phyloP scores from a whole-genome alignment of 106 monocot genomes.

The Iris macrosiphon region DNA sequence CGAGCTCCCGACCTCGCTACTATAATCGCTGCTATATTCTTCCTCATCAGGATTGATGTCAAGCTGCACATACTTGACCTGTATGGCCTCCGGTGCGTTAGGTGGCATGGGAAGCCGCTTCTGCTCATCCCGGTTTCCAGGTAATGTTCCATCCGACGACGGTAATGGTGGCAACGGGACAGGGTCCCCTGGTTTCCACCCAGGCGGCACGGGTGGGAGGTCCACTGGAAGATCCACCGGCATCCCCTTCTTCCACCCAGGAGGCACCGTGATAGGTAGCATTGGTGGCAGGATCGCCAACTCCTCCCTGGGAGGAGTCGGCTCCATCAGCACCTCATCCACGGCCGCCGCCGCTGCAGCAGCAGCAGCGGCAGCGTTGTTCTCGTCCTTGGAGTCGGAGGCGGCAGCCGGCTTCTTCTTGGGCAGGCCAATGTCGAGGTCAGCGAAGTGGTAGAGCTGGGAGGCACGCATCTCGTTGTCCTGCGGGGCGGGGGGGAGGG shows the following conservation, averaged over 20 bases:
- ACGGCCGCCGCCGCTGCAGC: too few species aligned
- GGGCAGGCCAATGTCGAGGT: conserved; percentile 66
- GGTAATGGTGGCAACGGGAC: conserved; percentile 56
- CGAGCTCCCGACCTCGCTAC: conserved; percentile 89
- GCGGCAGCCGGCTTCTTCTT: conserved; percentile 10
- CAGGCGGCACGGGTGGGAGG: conserved; percentile 62
- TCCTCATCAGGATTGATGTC: conserved; percentile 78
- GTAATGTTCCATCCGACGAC: conserved; percentile 33
- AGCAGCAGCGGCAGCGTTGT: too few species aligned
- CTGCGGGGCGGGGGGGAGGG: conserved; percentile 91
- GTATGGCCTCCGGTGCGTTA: conserved; percentile 53
- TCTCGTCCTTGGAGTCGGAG: conserved; percentile 38
- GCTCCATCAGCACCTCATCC: conserved; percentile 38
- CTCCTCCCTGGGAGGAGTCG: conserved; percentile 57
- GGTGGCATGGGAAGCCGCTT: conserved; percentile 10
- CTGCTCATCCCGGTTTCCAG: conserved; percentile 3
- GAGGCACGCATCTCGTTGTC: conserved; percentile 97
- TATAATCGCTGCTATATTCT: conserved; percentile 85
- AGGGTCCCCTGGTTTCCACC: conserved; percentile 96
- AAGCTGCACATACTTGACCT: conserved; percentile 77
- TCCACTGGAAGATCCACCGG: conserved; percentile 62
- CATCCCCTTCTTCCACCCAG: conserved; percentile 68
- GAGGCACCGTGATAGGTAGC: conserved; percentile 52
- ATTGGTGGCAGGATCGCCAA: conserved; percentile 10
- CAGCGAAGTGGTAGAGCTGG: conserved; percentile 70